These are phyloP conservation scores for Syncephalastrum monosporum DNA, from an alignment of 371 early-diverging fungal genomes.

Conservation along the genomic window DNA sequence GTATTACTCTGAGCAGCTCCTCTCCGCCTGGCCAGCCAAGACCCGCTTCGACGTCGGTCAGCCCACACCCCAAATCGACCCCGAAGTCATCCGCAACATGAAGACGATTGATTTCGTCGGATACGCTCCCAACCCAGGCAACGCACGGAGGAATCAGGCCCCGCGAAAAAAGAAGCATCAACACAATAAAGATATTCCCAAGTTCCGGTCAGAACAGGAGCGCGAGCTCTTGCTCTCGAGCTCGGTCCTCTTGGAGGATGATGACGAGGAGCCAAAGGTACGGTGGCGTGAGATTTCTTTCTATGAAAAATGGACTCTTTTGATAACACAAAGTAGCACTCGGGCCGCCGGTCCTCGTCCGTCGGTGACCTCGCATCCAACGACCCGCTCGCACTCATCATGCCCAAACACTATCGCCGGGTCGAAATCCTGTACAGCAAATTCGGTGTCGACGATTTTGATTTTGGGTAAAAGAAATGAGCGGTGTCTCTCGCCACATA, in stretches of 20 bases:
- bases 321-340: conserved; percentile 13
- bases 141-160: conserved; percentile 75
- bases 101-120: conserved; percentile 92
- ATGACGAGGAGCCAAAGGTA: conserved; percentile 22
- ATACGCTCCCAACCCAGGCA: conserved; percentile 84
- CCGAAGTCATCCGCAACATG: conserved; percentile 71
- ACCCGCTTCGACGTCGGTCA: conserved; percentile 65
- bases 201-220: conserved; percentile 84
- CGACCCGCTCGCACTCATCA: conserved; percentile 41
- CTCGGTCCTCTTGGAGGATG: conserved; percentile 25
- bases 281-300: not conserved
- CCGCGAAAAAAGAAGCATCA: conserved; percentile 41
- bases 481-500: not conserved
- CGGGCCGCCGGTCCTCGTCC: conserved; percentile 40
- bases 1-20: conserved; percentile 70
- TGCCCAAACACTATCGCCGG: conserved; percentile 72
- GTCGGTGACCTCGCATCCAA: conserved; percentile 24
- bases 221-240: conserved; percentile 59
- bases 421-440: conserved; percentile 83
- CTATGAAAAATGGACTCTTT: not conserved
- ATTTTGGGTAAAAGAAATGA: conserved; percentile 67
- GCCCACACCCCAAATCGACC: conserved; percentile 70
- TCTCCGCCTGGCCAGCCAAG: conserved; percentile 73
- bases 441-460: conserved; percentile 97
- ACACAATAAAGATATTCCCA: conserved; percentile 61